Base-by-base conservation (phyloP, 2,329 filamentous ascomycete species). In the Talaromyces sp. region DNA sequence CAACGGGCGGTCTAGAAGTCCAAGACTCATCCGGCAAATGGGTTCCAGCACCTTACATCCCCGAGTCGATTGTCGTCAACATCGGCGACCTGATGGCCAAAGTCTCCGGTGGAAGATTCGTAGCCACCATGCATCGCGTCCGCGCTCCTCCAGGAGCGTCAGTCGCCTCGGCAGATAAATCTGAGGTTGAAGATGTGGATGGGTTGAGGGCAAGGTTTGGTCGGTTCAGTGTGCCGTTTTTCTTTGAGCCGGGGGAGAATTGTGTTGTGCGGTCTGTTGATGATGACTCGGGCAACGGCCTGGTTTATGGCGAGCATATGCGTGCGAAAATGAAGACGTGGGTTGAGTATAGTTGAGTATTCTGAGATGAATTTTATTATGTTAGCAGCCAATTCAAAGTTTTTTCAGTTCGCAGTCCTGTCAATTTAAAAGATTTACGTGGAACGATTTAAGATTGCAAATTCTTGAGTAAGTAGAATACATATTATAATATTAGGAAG, bases 1-100 rank as follows among this genome's bases (percentile, higher is more conserved):
- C 71, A 5, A 79, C 77, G 1, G 78, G 78, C 25, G 80, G 78
- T 0, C 70, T 82, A 4, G 79, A 82, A 67, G 79, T 82, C 1
- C 72, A 74, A 49, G 77, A 81, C 61, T 72, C 73, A 3, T 68
- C 71, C 7, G 76, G 74, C 1, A 64, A 74, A 22, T 81, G 78
- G 75, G 70, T 80, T 11, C 60, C 73, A 1, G 78, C 76, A 6
- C 75, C 77, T 0, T 77, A 77, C 58, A 67, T 80, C 4, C 72
- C 74, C 0, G 73, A 72, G 8, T 76, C 74, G 0, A 70, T 81
- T 11, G 75, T 81, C 0, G 77, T 81, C 51, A 81, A 81, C 60
- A 75, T 80, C 49, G 76, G 76, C 32, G 78, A 81, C 64, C 67
- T 81, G 52, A 76, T 81, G 68, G 75, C 73, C 5, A 68, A 69